A percentile compares a stretch with the other conserved stretches of the same genome.
These are phyloP conservation scores for Tarenaya hassleriana DNA, from an alignment of 345 rosid genomes.

Conservation along the genomic window DNA sequence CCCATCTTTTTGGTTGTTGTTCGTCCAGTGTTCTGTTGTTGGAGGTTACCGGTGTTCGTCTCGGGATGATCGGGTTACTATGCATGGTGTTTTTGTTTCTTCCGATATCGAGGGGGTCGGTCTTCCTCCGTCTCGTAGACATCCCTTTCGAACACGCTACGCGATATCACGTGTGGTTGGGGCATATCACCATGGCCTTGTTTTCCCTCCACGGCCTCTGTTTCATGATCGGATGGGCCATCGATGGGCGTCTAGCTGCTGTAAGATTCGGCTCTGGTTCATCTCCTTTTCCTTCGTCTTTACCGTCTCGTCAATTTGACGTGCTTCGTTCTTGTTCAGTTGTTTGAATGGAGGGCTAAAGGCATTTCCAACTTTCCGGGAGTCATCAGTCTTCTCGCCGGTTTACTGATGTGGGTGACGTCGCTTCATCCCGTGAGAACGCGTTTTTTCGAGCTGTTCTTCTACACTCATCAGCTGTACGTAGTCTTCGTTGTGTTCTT, in stretches of 20 bases:
- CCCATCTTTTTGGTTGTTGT: background rate
- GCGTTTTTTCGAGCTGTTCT: constrained; percentile 74
- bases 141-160: constrained; percentile 93
- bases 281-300: background rate
- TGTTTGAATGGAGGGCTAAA: constrained; percentile 46
- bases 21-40: constrained; percentile 38
- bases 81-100: constrained; percentile 73
- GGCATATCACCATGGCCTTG: constrained; percentile 71
- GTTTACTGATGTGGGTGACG: constrained; percentile 85
- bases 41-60: constrained; percentile 49
- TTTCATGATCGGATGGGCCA: constrained; percentile 50
- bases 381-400: constrained; percentile 70
- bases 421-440: constrained; percentile 61
- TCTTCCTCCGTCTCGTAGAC: constrained; percentile 69
- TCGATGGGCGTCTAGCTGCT: constrained; percentile 43
- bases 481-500: constrained; percentile 66
- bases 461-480: constrained; percentile 90
- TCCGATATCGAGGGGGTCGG: constrained; percentile 79
- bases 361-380: constrained; percentile 67
- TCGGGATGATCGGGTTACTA: constrained; percentile 62
- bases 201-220: constrained; percentile 76
- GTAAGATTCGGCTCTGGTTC: constrained; percentile 37
- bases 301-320: background rate
- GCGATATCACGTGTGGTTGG: constrained; percentile 88
- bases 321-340: constrained; percentile 32